Evolutionary conservation across 164 flowering plant genomes (phyloP).

Genomic region (Liriodendron chinense): DNA sequence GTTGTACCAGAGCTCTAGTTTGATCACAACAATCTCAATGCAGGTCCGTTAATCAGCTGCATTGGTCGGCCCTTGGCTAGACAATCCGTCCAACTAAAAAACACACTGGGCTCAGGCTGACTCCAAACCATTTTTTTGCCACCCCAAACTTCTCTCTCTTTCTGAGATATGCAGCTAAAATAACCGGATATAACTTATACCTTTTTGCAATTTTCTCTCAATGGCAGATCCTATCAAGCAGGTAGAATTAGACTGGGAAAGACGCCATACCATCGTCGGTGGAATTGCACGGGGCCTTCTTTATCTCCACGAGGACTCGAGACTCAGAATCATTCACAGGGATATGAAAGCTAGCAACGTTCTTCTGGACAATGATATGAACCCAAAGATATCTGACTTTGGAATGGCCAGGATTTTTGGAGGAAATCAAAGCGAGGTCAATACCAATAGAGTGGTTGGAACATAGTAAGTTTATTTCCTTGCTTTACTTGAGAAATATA

Average conservation of each 20-base stretch:
- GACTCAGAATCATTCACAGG: conserved; percentile 31
- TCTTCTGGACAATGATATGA: conserved; percentile 24
- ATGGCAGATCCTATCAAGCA: conserved; percentile 7
- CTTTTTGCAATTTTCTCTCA: neutral
- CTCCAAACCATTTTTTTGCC: no score
- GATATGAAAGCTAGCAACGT: conserved; percentile 34
- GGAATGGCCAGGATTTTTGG: conserved; percentile 31
- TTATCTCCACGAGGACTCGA: conserved; percentile 36
- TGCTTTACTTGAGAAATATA: neutral
- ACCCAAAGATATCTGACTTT: conserved; percentile 32
- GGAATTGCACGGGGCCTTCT: conserved; percentile 34
- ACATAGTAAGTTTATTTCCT: conserved; percentile 21
- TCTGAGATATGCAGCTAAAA: no score
- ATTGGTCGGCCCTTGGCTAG: no score
- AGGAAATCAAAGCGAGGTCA: conserved; percentile 18
- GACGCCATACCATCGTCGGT: conserved; percentile 18
- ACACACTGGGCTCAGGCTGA: neutral
- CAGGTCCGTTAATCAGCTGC: no score
- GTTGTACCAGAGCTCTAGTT: no score
- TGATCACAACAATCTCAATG: no score
- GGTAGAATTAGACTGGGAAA: conserved; percentile 23
- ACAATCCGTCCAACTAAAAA: no score
- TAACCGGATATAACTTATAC: no score
- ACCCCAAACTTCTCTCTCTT: no score
- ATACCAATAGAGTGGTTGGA: conserved; percentile 29